Conservation (phyloP, 2,329 filamentous ascomycete genomes). For the Corinectria fuckeliana region DNA sequence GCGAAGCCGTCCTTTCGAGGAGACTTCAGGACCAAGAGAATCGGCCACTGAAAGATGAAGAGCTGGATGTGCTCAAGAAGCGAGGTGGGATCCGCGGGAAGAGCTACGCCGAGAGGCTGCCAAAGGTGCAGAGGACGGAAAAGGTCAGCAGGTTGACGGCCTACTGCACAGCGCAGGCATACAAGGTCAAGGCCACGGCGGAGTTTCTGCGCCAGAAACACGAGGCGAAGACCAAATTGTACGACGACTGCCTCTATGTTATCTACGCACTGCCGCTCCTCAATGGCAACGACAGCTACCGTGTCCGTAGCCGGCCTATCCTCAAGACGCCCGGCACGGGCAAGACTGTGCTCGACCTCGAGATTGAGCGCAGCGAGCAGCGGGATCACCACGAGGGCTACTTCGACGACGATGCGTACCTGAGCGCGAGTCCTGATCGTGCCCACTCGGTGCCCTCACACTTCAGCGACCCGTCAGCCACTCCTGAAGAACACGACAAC, state of each 20-base stretch:
- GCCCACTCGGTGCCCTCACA: slow-evolving; percentile 38
- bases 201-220: slow-evolving; percentile 88
- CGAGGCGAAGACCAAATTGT: slow-evolving; percentile 90
- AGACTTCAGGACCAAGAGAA: slow-evolving; percentile 64
- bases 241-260: slow-evolving; percentile 95
- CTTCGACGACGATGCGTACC: slow-evolving; percentile 75
- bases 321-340: slow-evolving; percentile 89
- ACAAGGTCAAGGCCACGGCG: slow-evolving; percentile 87
- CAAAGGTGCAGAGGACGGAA: slow-evolving; percentile 85
- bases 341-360: slow-evolving; percentile 89
- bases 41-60: slow-evolving; percentile 70
- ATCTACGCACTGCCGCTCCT: slow-evolving; percentile 93
- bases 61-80: slow-evolving; percentile 68
- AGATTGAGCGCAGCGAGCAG: slow-evolving; percentile 92
- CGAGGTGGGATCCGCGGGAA: slow-evolving; percentile 73
- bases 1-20: slow-evolving; percentile 45
- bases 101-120: slow-evolving; percentile 91
- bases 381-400: slow-evolving; percentile 92
- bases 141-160: slow-evolving; percentile 91
- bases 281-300: slow-evolving; percentile 84
- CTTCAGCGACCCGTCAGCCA: slow-evolving; percentile 41
- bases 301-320: slow-evolving; percentile 87
- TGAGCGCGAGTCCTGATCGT: slow-evolving; percentile 43
- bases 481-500: slow-evolving; percentile 39
- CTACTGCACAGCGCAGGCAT: slow-evolving; percentile 94